phyloP scores from a whole-genome alignment of 352 stramenopile species.

The Phytophthora litchii region DNA sequence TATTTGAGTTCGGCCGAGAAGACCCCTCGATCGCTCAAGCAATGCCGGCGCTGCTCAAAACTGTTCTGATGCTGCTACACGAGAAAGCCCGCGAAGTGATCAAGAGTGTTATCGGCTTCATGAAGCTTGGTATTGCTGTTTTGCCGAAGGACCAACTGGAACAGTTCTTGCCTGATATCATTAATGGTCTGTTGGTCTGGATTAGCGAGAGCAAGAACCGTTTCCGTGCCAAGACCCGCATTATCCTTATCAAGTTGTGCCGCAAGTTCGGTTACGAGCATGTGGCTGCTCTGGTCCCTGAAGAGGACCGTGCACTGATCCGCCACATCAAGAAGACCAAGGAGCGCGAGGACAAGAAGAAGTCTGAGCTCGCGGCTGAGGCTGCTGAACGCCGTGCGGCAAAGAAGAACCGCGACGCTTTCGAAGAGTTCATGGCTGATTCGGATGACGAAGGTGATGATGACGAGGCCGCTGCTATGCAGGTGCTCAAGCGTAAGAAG shows the following conservation, averaged over 20 bases:
- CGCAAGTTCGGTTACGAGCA: conserved; percentile 94
- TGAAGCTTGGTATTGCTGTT: conserved; percentile 95
- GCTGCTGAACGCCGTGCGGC: conserved; percentile 46
- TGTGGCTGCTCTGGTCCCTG: conserved; percentile 88
- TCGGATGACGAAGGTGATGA: conserved; percentile 84
- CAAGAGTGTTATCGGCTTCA: conserved; percentile 96
- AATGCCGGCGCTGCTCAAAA: conserved; percentile 92
- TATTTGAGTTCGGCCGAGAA: conserved; percentile 93
- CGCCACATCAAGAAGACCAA: conserved; percentile 97
- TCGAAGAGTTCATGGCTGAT: conserved; percentile 86
- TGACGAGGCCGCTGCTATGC: conserved; percentile 80
- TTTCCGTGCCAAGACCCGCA: conserved; percentile 95
- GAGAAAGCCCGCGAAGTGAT: conserved; percentile 96
- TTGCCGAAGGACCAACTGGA: conserved; percentile 90
- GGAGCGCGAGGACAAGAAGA: conserved; percentile 90
- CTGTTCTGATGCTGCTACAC: conserved; percentile 92
- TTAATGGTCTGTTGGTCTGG: conserved; percentile 93
- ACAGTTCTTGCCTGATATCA: conserved; percentile 91
- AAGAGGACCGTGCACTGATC: conserved; percentile 91
- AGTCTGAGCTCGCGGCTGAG: conserved; percentile 67
- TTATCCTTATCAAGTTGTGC: conserved; percentile 96
- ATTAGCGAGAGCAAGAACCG: conserved; percentile 95
- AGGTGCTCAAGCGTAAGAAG: conserved; percentile 82
- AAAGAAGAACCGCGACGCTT: conserved; percentile 60
- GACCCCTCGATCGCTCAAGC: conserved; percentile 68